A percentile compares a stretch with the other conserved stretches of the same genome.
These are phyloP conservation scores for Penicillium sp. DNA, from an alignment of 2,329 filamentous ascomycete genomes.

Conservation along the genomic window DNA sequence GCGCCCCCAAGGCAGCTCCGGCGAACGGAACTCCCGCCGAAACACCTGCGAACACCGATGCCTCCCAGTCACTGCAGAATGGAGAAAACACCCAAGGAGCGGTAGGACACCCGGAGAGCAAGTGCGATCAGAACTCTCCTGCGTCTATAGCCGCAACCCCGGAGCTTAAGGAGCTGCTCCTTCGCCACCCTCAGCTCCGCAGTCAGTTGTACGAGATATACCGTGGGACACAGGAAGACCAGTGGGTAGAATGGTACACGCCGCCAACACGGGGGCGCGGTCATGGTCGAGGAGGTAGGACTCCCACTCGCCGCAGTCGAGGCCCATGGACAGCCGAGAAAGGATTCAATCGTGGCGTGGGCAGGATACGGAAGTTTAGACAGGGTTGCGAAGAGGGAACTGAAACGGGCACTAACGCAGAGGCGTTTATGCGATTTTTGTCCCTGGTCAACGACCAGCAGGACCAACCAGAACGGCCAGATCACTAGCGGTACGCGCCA, in stretches of 20 bases:
- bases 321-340: conserved; percentile 42
- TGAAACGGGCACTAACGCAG: conserved; percentile 29
- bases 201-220: conserved; percentile 42
- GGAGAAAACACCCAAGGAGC: conserved; percentile 7
- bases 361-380: conserved; percentile 36
- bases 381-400: conserved; percentile 34
- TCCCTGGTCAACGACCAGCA: conserved; percentile 27
- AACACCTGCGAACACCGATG: conserved; percentile 7
- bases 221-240: conserved; percentile 36
- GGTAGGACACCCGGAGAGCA: conserved; percentile 3
- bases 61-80: conserved; percentile 5
- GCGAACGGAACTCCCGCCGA: conserved; percentile 14
- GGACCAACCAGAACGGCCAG: background rate
- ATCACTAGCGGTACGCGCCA: background rate
- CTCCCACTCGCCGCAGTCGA: conserved; percentile 24
- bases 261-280: conserved; percentile 22
- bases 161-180: conserved; percentile 37
- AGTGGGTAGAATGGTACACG: conserved; percentile 35
- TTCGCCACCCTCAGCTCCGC: conserved; percentile 37
- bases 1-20: conserved; percentile 29
- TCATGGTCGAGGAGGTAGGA: conserved; percentile 26
- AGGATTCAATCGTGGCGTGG: conserved; percentile 41
- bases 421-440: conserved; percentile 38
- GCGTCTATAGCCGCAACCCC: conserved; percentile 25
- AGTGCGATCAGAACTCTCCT: conserved; percentile 6